Evolutionary conservation across 306 rosid species (phyloP), one percentile per base, ranked within the genome.

Genomic region (Corylus americana): DNA sequence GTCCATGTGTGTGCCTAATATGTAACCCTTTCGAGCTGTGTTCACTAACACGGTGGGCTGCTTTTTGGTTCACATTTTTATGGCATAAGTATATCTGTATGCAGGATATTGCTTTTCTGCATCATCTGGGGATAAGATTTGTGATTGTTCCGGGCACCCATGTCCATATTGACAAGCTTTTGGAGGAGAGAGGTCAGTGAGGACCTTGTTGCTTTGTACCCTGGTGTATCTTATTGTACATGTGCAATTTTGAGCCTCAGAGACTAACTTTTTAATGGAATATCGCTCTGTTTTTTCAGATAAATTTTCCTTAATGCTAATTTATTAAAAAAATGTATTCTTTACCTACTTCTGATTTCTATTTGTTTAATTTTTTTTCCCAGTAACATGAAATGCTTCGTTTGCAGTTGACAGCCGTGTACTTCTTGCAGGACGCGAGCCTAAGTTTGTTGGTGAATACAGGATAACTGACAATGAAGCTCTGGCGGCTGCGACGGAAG

Each of bases 51-150:
- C 11, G 14, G 62, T n/a, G 17, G 18, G 75, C 27, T 37, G 14
- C 58, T 31, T 48, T 31, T 49, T 18, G 10, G 50, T 55, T 75
- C 45, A 9, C 50, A 27, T 55, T 37, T 64, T 67, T 67, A 42
- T 42, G 1, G 72, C 27, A 4, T n/a, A 67, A 67, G 37, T 76
- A 55, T 63, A 48, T 81, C 7, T 85, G 71, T 55, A 1, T 84
- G 85, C 98, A 95, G 99, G 99, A 95, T 78, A 93, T 95, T 81
- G 99, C 99, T 75, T 90, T 91, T 76, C 99, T 95, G 76, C 94
- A 95, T 88, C 98, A 93, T 68, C 83, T 95, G 81, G 99, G 99
- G 75, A 95, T 95, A 78, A 89, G 86, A 68, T 93, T 95, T 85
- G 88, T 95, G 85, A 84, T 95, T 87, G 99, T 93, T 83, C 96